Percentiles rank a stretch among this genome's conserved stretches.
Evolutionary conservation across 2,329 filamentous ascomycete genomes (phyloP).

Genomic region (Macrophomina tecta): DNA sequence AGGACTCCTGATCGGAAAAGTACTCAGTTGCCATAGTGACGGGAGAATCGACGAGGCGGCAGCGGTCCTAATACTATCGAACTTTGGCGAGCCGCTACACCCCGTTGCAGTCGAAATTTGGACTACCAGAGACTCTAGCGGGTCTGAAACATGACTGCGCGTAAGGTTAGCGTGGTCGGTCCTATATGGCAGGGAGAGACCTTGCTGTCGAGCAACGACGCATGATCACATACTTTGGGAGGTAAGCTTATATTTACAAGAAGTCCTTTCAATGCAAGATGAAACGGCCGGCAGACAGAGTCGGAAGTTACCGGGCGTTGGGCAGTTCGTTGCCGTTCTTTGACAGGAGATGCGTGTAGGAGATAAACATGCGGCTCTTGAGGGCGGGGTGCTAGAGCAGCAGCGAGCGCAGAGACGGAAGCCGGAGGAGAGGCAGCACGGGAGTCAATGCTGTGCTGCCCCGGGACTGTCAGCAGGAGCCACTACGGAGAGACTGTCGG

Average conservation of each 20-base stretch:
- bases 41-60: not conserved
- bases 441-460: conserved; percentile 17
- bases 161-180: conserved; percentile 23
- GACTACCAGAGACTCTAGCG: conserved; percentile 11
- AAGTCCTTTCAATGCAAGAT: conserved; percentile 27
- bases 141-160: conserved; percentile 28
- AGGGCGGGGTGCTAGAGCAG: conserved; percentile 10
- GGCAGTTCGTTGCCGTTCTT: not conserved
- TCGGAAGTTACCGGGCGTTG: conserved; percentile 3
- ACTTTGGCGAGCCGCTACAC: conserved; percentile 1
- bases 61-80: conserved; percentile 23
- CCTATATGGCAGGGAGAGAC: conserved; percentile 21
- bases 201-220: conserved; percentile 10
- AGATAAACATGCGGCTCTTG: conserved; percentile 16
- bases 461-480: conserved; percentile 19
- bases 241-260: conserved; percentile 22
- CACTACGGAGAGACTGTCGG: not conserved
- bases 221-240: conserved; percentile 25
- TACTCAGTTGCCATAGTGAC: conserved; percentile 50
- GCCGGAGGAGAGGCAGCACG: not conserved
- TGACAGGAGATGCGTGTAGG: not conserved
- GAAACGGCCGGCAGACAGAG: conserved; percentile 20
- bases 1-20: conserved; percentile 53
- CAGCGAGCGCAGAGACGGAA: conserved; percentile 3
- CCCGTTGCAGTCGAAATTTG: conserved; percentile 11